Percentiles rank a stretch among this genome's conserved stretches.
Conservation (phyloP, 2,329 filamentous ascomycete species). For the Diaporthe vexans region DNA sequence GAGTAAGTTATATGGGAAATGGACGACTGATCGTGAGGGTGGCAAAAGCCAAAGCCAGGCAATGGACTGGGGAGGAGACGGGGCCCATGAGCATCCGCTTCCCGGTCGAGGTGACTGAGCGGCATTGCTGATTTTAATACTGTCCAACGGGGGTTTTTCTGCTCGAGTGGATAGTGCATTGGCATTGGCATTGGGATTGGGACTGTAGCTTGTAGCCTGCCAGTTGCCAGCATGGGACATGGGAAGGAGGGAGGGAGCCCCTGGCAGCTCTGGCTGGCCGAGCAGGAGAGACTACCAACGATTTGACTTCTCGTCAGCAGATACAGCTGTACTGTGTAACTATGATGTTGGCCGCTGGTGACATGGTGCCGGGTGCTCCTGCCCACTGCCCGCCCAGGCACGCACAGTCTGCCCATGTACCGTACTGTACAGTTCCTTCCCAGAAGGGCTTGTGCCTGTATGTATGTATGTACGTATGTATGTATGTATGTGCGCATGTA, state of each 20-base stretch:
- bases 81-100: neutral
- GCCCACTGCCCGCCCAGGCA: conserved; percentile 11
- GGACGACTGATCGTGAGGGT: neutral
- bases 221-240: too few species aligned
- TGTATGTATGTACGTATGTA: neutral
- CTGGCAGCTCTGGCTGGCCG: conserved; percentile 6
- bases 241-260: conserved; percentile 17
- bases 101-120: neutral
- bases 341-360: neutral
- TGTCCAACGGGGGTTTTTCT: neutral
- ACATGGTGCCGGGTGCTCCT: neutral
- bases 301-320: conserved; percentile 16
- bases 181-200: too few species aligned
- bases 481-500: too few species aligned
- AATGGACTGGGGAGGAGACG: neutral
- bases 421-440: neutral
- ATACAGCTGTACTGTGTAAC: neutral
- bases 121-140: conserved; percentile 2
- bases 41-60: conserved; percentile 15
- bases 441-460: neutral
- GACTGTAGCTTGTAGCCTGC: too few species aligned
- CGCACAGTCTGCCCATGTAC: conserved; percentile 15
- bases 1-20: conserved; percentile 8
- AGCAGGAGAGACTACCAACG: neutral
- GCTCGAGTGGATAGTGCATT: neutral